Evolutionary conservation across 805 yeast genomes (phyloP).

Genomic region (Wickerhamiella cacticola): DNA sequence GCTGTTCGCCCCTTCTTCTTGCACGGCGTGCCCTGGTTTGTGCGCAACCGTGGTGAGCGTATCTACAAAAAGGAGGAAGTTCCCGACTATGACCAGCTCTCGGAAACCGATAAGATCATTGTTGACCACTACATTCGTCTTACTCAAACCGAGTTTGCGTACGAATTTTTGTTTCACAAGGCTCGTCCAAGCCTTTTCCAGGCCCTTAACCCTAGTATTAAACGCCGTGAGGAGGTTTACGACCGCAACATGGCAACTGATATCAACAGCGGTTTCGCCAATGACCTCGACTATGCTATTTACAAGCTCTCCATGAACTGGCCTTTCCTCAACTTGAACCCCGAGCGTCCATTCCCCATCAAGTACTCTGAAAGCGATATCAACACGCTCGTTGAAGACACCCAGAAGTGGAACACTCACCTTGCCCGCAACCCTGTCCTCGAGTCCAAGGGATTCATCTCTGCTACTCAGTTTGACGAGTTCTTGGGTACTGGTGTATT

Average conservation of each 20-base stretch:
- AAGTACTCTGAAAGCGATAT: constrained; percentile 46
- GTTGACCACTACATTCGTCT: constrained; percentile 76
- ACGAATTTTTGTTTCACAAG: constrained; percentile 68
- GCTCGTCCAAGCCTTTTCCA: constrained; percentile 56
- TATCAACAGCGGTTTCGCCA: constrained; percentile 20
- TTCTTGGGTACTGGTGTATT: constrained; percentile 58
- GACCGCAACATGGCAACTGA: constrained; percentile 24
- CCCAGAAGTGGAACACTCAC: constrained; percentile 57
- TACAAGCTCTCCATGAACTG: constrained; percentile 19
- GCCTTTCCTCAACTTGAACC: constrained; percentile 15
- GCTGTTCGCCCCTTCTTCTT: constrained; percentile 71
- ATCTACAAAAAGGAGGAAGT: constrained; percentile 67
- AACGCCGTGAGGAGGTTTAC: constrained; percentile 34
- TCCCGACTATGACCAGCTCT: constrained; percentile 53
- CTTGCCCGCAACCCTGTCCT: constrained; percentile 66
- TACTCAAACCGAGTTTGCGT: constrained; percentile 81
- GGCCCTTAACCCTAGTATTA: constrained; percentile 68
- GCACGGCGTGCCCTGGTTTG: constrained; percentile 68
- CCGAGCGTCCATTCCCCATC: constrained; percentile 41
- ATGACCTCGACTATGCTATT: constrained; percentile 22
- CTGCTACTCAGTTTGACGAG: constrained; percentile 79
- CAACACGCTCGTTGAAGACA: constrained; percentile 42
- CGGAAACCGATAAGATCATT: constrained; percentile 64
- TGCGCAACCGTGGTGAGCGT: constrained; percentile 80
- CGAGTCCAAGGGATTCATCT: constrained; percentile 90